phyloP scores from a whole-genome alignment of 768 basidiomycete species.

The Podaxis pistillaris region DNA sequence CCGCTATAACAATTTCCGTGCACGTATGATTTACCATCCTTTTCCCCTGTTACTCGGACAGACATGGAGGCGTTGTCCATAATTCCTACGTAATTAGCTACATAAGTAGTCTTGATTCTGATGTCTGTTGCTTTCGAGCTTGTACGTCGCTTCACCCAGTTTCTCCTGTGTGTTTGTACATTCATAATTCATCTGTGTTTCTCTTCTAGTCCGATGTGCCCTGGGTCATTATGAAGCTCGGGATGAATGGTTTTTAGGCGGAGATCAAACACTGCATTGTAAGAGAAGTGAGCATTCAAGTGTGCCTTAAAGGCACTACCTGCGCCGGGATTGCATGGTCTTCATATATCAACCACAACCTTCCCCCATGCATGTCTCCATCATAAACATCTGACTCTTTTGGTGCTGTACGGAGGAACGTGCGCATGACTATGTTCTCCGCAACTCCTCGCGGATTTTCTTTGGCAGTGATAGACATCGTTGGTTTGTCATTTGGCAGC shows the following conservation, averaged over 20 bases:
- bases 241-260: not conserved
- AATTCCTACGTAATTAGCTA: not conserved
- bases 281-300: no score
- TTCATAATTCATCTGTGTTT: not conserved
- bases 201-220: no score
- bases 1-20: not conserved
- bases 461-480: not conserved
- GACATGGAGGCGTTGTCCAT: not conserved
- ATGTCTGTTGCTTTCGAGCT: not conserved
- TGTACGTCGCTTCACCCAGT: not conserved
- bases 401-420: not conserved
- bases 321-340: no score
- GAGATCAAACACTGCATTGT: not conserved
- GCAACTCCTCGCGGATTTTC: not conserved
- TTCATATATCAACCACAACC: not conserved
- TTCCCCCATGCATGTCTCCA: not conserved
- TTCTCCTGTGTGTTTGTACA: not conserved
- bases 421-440: not conserved
- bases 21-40: not conserved
- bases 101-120: slow-evolving; percentile 3
- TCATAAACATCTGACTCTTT: not conserved
- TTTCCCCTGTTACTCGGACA: not conserved
- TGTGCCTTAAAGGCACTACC: no score
- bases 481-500: not conserved
- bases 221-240: not conserved